Evolutionary conservation across 495 filamentous ascomycete species (phyloP), one percentile per base, ranked within the genome.

Genomic region (Penicillium cosmopolitanum): DNA sequence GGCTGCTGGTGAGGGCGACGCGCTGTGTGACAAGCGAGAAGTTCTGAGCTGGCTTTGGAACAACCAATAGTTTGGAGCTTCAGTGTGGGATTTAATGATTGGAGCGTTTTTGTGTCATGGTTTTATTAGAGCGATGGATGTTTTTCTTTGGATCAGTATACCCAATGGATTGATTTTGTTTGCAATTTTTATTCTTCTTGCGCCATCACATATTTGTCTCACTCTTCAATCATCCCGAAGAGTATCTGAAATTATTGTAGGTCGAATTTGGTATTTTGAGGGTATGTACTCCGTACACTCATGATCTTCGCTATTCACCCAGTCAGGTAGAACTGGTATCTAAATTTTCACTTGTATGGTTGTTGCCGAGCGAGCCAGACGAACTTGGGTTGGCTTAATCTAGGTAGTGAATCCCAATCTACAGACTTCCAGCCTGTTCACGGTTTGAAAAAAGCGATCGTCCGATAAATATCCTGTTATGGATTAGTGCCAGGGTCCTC

Each of bases 11-110:
- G 5, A 68, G 60, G 53, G 50, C 67, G 18, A 73, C 74, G 10
- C 65, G 74, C 28, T 77, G 72, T 58, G 64, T 77, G 44, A 78
- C 74, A 1, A 76, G 75, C 57, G 72, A 76, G 61, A 74, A 73
- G 59, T 70, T 77, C 51, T 79, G 61, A 74, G 56, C 48, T 64
- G 56, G 57, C 10, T 19, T 48, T 4, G 21, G 46, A 28, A 13
- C 43, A 46, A 28, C 10, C 43, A 46, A 57, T 42, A 28, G 52
- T 54, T 55, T n/a, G 18, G 40, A 52, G 47, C 52, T 48, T 11
- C 11, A 2, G 23, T 46, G 19, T n/a, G 36, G 11, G 15, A 5
- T 44, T 44, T 44, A 44, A 19, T 44, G 7, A 16, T 16, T 8
- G 15, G 42, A n/a, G 10, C n/a, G 19, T 18, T 11, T 44, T 23